phyloP scores from a whole-genome alignment of 306 rosid genomes.

The Luffa acutangula region DNA sequence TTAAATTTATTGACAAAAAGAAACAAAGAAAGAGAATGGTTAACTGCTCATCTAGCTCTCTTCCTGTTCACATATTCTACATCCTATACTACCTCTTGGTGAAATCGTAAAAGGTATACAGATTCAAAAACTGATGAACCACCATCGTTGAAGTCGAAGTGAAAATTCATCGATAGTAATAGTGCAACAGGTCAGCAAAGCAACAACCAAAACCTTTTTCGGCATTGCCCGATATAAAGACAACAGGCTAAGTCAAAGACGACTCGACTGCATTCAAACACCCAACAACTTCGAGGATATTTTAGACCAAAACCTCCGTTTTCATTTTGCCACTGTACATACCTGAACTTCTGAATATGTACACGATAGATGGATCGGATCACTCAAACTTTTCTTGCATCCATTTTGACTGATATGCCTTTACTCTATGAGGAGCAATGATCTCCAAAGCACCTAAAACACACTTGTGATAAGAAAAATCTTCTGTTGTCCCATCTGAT shows the following conservation, averaged over 20 bases:
- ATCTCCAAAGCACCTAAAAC: conserved; percentile 53
- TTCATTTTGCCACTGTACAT: conserved; percentile 13
- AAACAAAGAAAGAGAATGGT: background rate
- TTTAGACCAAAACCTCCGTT: conserved; percentile 12
- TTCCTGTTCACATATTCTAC: conserved; percentile 9
- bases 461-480: conserved; percentile 83
- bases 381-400: conserved; percentile 2
- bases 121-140: conserved; percentile 5
- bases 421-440: conserved; percentile 46
- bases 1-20: background rate
- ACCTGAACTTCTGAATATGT: conserved; percentile 13
- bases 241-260: conserved; percentile 11
- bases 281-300: background rate
- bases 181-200: conserved; percentile 6
- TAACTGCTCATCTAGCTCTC: background rate
- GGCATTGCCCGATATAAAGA: conserved; percentile 8
- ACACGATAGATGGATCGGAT: conserved; percentile 13
- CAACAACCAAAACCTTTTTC: conserved; percentile 2
- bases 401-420: conserved; percentile 34
- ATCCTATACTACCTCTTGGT: background rate
- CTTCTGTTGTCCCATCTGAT: conserved; percentile 62
- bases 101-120: background rate
- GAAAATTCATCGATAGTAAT: background rate
- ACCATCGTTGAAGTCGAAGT: background rate
- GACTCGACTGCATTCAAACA: conserved; percentile 13